Conservation (phyloP, 257 asterid species). For the Linderniella brevidens region DNA sequence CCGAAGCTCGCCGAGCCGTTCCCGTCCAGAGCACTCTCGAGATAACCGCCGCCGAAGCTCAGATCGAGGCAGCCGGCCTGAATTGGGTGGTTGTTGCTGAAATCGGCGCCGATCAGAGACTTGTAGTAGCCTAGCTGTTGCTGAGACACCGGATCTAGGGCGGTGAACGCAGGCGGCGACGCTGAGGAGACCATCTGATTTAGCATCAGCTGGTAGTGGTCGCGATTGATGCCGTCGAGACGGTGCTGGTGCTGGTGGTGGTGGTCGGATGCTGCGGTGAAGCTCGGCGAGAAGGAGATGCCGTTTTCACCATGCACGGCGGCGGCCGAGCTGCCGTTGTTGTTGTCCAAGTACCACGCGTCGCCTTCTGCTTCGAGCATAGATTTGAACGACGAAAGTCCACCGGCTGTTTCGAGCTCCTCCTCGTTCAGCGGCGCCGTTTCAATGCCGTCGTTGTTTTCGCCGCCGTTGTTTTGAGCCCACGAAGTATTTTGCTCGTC, state of each 20-base stretch:
- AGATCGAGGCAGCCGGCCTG: slow-evolving; percentile 33
- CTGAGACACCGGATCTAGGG: slow-evolving; percentile 29
- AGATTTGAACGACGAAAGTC: slow-evolving; percentile 50
- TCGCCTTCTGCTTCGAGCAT: slow-evolving; percentile 60
- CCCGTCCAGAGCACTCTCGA: slow-evolving; percentile 27
- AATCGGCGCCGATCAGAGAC: slow-evolving; percentile 12
- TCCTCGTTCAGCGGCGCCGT: slow-evolving; percentile 15
- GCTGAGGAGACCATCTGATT: slow-evolving; percentile 58
- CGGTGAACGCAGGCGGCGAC: slow-evolving; percentile 63
- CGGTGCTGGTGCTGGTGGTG: not conserved
- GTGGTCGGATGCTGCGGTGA: slow-evolving; percentile 18
- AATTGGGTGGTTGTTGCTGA: slow-evolving; percentile 22
- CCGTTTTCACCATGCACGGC: slow-evolving; percentile 28
- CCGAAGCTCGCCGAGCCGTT: slow-evolving; percentile 17
- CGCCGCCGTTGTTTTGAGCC: slow-evolving; percentile 21
- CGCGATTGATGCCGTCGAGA: not conserved
- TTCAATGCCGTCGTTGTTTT: slow-evolving; percentile 9
- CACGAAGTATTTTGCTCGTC: slow-evolving; percentile 36
- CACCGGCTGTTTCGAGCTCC: slow-evolving; percentile 32
- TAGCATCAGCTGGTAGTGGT: slow-evolving; percentile 25
- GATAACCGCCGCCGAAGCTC: slow-evolving; percentile 46
- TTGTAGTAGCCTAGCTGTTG: slow-evolving; percentile 41
- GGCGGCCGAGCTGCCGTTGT: not conserved
- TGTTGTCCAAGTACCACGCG: slow-evolving; percentile 38
- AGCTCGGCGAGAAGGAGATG: slow-evolving; percentile 32